Base-by-base conservation (phyloP, 768 basidiomycete genomes). In the Russula griseocarnosa region DNA sequence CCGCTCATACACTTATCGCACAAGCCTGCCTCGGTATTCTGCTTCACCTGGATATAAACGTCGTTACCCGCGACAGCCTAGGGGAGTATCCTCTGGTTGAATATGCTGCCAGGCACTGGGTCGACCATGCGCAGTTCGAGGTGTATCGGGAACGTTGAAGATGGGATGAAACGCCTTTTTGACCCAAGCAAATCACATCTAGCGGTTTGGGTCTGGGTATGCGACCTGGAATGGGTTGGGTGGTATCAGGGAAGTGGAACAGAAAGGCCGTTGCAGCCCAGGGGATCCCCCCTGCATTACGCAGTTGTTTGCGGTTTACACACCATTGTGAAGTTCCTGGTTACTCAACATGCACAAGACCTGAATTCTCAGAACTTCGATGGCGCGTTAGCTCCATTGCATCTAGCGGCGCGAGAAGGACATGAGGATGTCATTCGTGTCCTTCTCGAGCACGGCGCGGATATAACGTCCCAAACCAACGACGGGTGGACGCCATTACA, bases 71-170 rank as follows among this genome's bases (percentile, higher is more conserved):
- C n/a, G 10, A 52, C 28, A 28, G 18, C n/a, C 28, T 60, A 11
- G 26, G 28, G 44, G 4, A 9, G 14, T 30, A 44, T 24, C 51
- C 59, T n/a, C 24, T 60, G 14, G 20, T 10, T 2, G 16, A 60
- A 16, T 60, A 60, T 24, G 59, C 59, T 34, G 59, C 59, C 3
- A 5, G 24, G 50, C 20, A 60, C 51, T 60, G 59, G 59, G 14
- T 52, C 1, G 30, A 22, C 20, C 59, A 60, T 44, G 59, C 52
- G 3, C 50, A 1, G 8, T 53, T 44, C 30, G 51, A 44, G 20
- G 44, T 5, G 51, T 53, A n/a, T 26, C 58, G 5, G 18, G 6
- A 36, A 9, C 2, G 34, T 38, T 6, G 40, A 59, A 50, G 58
- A 38, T 18, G 58, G 47, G 2, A 59, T 50, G 57, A 36, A 58